Base-by-base conservation (phyloP, 2,329 filamentous ascomycete species). In the Apiospora hydei region DNA sequence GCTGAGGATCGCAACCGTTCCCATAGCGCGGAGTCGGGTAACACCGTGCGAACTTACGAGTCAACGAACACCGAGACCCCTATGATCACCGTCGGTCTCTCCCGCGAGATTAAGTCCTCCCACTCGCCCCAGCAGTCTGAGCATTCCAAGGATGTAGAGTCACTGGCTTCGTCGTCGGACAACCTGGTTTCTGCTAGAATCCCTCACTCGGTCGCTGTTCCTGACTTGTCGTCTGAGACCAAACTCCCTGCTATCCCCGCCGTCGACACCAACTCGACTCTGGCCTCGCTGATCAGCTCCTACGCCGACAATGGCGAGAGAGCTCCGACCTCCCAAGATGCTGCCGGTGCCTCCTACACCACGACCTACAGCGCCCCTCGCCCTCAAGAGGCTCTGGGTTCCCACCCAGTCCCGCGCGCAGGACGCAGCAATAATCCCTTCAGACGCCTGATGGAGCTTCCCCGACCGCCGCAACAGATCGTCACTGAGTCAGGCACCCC, bases 401-500 rank as follows among this genome's bases (percentile, higher is more conserved):
- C 70, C 16, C 70, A 69, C 47, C 70, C 70, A 1, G 70, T 71
- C 3, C n/a, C 13, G 21, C 26, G 18, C 18, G 10, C 8, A 5
- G 21, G 13, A 16, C 24, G 3, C n/a, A 67, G 16, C 26, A 49
- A 49, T 10, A 70, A 70, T 49, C 51, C 51, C 0, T 53, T 46
- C 34, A 49, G 18, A 18, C 57, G 57, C 4, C 57, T 41, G 0
- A 18, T n/a, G 10, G 18, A 64, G 57, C 18, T n/a, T 6, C 30
- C 11, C 16, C 18, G 34, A 16, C 16, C 21, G 8, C 30, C 41
- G 1, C 34, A 38, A 47, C 18, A 26, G 46, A 71, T 71, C 24
- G 41, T 69, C 0, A 71, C 70, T 7, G 70, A 71, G 38, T 66
- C 26, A 16, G 70, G 70, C 24, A 71, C 70, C 8, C 70, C 70